These are phyloP conservation scores for Paraglomus brasilianum DNA, from an alignment of 192 early-diverging fungal species.

Conservation along the genomic window DNA sequence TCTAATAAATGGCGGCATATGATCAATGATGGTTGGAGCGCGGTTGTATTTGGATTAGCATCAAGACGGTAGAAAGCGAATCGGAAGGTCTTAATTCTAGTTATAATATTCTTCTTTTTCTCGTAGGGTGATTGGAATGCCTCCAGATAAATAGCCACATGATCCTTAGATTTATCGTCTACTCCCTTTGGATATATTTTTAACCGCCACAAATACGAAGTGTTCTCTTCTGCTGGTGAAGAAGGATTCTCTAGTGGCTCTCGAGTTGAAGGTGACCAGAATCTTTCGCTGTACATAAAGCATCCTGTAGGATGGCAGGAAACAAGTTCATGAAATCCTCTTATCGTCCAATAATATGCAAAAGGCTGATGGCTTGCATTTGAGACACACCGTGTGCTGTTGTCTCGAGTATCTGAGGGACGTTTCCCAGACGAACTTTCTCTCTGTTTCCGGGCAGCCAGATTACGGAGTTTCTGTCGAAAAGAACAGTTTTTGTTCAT, in stretches of 20 bases:
- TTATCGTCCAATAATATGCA: slow-evolving; percentile 18
- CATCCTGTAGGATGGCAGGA: slow-evolving; percentile 1
- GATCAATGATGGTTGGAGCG: no score
- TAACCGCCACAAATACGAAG: slow-evolving; percentile 15
- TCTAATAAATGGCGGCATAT: no score
- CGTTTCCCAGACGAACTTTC: no score
- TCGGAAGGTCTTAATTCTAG: slow-evolving; percentile 1
- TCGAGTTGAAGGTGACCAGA: slow-evolving; percentile 8
- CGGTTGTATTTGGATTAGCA: no score
- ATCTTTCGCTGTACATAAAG: slow-evolving; percentile 28
- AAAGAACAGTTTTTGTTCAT: no score
- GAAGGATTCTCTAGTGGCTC: no score
- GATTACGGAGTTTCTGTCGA: no score
- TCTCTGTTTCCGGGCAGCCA: no score
- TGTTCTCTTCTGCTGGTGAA: not conserved
- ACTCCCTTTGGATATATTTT: slow-evolving; percentile 18
- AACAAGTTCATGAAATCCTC: slow-evolving; percentile 9
- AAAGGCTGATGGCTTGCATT: not conserved
- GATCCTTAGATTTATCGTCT: not conserved
- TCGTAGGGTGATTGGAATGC: not conserved
- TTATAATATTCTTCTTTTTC: slow-evolving; percentile 1
- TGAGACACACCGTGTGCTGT: no score
- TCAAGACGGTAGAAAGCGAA: not conserved
- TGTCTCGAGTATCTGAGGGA: no score
- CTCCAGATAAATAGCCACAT: slow-evolving; percentile 13